Evolutionary conservation across 352 stramenopile species (phyloP).

Genomic region (Blastocystis sp.): DNA sequence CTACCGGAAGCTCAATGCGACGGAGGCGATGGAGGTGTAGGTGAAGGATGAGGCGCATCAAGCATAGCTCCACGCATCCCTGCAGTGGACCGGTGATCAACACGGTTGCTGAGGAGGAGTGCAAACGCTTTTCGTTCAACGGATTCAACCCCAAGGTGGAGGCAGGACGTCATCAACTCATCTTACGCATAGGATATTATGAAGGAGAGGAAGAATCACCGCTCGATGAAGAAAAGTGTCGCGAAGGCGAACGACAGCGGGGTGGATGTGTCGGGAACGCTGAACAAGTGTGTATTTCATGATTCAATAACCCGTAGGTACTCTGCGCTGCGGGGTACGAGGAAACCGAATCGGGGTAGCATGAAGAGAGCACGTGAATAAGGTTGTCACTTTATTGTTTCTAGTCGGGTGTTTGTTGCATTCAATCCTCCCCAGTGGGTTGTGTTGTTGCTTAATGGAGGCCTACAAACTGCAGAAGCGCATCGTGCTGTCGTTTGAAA

Average conservation of each 20-base stretch:
- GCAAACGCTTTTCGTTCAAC: conserved; percentile 66
- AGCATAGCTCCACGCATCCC: conserved; percentile 28
- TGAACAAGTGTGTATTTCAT: conserved; percentile 22
- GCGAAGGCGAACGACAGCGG: neutral
- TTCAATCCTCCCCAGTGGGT: conserved; percentile 6
- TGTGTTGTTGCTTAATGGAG: conserved; percentile 6
- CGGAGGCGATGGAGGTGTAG: conserved; percentile 40
- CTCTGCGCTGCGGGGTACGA: conserved; percentile 11
- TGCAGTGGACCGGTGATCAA: conserved; percentile 42
- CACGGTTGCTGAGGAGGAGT: conserved; percentile 47
- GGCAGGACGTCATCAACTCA: neutral
- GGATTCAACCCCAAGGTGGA: conserved; percentile 61
- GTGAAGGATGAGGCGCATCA: neutral
- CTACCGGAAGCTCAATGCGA: conserved; percentile 34
- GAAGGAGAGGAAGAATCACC: conserved; percentile 55
- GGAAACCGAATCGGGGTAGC: neutral
- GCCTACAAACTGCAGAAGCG: conserved; percentile 39
- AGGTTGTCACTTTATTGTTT: conserved; percentile 59
- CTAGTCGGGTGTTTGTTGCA: conserved; percentile 14
- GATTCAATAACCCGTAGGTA: conserved; percentile 9
- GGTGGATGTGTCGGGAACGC: conserved; percentile 7
- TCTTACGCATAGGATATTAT: conserved; percentile 44
- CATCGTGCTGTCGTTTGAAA: conserved; percentile 45
- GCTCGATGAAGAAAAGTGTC: conserved; percentile 27
- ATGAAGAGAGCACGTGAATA: conserved; percentile 49